These are phyloP conservation scores for Suhomyces yuchorum DNA, from an alignment of 1,139 yeast species.

Conservation along the genomic window DNA sequence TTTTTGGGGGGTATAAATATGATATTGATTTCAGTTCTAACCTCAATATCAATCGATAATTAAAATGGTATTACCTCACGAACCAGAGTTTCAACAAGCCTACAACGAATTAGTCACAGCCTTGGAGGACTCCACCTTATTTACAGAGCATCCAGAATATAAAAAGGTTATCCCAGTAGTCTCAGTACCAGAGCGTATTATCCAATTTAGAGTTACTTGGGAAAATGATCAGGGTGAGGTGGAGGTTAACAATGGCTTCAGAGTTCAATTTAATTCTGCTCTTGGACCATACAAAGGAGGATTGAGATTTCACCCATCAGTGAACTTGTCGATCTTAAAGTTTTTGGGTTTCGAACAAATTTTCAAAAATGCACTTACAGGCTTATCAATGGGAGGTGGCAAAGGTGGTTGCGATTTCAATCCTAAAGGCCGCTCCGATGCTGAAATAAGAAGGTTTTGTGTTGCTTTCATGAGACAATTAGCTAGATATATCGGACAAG, in stretches of 20 bases:
- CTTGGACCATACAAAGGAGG: constrained; percentile 99
- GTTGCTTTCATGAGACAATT: constrained; percentile 93
- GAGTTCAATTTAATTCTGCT: constrained; percentile 98
- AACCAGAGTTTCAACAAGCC: constrained; percentile 99
- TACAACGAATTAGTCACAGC: constrained; percentile 90
- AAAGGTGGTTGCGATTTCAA: constrained; percentile 99
- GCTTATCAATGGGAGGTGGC: constrained; percentile 98
- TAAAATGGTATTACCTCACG: constrained; percentile 62
- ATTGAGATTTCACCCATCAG: constrained; percentile 96
- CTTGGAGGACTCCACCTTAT: constrained; percentile 86
- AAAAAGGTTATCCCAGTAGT: constrained; percentile 87
- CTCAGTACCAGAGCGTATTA: constrained; percentile 92
- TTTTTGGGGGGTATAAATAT: not conserved
- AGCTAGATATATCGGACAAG: constrained; percentile 94
- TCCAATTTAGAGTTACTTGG: constrained; percentile 98
- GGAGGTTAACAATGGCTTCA: constrained; percentile 95
- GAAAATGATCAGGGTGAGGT: constrained; percentile 91
- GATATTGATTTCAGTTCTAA: not conserved
- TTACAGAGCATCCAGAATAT: constrained; percentile 86
- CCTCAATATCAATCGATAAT: not conserved
- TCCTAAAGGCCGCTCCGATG: constrained; percentile 91
- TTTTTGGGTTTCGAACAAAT: constrained; percentile 98
- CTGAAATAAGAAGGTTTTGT: constrained; percentile 96
- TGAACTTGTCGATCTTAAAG: constrained; percentile 90
- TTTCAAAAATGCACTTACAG: constrained; percentile 97